These are phyloP conservation scores for Colletotrichum plurivorum DNA, from an alignment of 2,329 filamentous ascomycete species.

Conservation along the genomic window DNA sequence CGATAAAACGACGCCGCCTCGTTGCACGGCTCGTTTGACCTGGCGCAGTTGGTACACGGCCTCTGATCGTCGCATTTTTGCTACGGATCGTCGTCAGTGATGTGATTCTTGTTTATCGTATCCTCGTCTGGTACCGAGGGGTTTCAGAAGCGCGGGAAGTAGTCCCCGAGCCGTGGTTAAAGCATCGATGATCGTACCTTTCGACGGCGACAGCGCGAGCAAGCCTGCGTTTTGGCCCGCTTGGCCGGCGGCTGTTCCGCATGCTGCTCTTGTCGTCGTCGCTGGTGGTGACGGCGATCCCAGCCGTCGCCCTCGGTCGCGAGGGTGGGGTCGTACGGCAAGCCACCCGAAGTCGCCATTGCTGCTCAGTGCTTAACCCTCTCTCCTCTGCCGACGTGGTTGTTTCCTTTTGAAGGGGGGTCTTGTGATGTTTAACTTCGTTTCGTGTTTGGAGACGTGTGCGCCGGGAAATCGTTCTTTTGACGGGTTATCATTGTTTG, in stretches of 20 bases:
- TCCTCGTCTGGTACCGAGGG: neutral
- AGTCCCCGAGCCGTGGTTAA: neutral
- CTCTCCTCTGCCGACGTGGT: neutral
- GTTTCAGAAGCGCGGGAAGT: neutral
- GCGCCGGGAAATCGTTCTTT: too few species aligned
- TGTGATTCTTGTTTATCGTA: neutral
- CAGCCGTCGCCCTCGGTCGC: neutral
- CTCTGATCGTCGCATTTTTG: slow-evolving; percentile 44
- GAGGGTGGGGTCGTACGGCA: slow-evolving; percentile 11
- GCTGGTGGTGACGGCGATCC: neutral
- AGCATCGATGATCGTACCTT: slow-evolving; percentile 33
- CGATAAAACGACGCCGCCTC: slow-evolving; percentile 6
- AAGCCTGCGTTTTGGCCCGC: slow-evolving; percentile 17
- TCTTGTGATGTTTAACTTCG: too few species aligned
- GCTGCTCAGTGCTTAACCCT: neutral
- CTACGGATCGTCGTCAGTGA: neutral
- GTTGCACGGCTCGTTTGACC: slow-evolving; percentile 43
- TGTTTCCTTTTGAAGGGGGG: slow-evolving; percentile 8
- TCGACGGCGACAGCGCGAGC: slow-evolving; percentile 43
- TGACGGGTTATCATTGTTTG: too few species aligned
- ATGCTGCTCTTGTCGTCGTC: neutral
- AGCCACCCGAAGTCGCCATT: neutral
- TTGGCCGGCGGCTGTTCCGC: slow-evolving; percentile 15
- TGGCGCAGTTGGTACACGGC: slow-evolving; percentile 45
- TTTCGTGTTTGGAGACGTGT: too few species aligned